Conservation (phyloP, 1,139 yeast species). For the Kluyveromyces sp. region DNA sequence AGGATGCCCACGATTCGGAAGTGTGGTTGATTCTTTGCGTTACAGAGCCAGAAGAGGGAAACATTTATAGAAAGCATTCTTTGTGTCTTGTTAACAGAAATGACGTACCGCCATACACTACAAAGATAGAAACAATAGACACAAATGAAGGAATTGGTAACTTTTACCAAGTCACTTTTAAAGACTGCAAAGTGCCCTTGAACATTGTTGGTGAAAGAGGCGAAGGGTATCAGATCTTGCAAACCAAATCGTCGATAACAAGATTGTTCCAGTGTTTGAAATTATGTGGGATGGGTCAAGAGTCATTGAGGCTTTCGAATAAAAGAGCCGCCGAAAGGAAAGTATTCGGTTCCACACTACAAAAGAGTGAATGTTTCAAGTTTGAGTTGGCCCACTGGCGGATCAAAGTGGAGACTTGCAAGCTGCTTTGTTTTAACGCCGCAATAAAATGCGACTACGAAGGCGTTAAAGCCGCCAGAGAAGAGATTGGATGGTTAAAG, state of each 20-base stretch:
- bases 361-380: constrained; percentile 46
- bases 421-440: constrained; percentile 54
- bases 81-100: constrained; percentile 39
- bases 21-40: constrained; percentile 61
- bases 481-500: constrained; percentile 65
- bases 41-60: constrained; percentile 35
- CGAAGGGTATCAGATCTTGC: constrained; percentile 60
- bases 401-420: constrained; percentile 51
- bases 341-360: constrained; percentile 52
- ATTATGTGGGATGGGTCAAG: constrained; percentile 58
- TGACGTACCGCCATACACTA: constrained; percentile 1
- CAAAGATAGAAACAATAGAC: constrained; percentile 2
- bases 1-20: constrained; percentile 74
- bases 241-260: constrained; percentile 66
- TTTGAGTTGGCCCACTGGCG: constrained; percentile 49
- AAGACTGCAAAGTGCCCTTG: constrained; percentile 44
- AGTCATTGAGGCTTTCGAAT: constrained; percentile 45
- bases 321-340: constrained; percentile 48
- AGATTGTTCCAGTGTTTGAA: constrained; percentile 73
- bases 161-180: constrained; percentile 51
- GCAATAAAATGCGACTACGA: constrained; percentile 55
- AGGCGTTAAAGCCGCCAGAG: constrained; percentile 49
- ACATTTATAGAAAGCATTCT: constrained; percentile 49
- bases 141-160: constrained; percentile 1
- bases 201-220: constrained; percentile 45